phyloP scores from a whole-genome alignment of 495 filamentous ascomycete genomes.

The Aspergillus homomorphus region DNA sequence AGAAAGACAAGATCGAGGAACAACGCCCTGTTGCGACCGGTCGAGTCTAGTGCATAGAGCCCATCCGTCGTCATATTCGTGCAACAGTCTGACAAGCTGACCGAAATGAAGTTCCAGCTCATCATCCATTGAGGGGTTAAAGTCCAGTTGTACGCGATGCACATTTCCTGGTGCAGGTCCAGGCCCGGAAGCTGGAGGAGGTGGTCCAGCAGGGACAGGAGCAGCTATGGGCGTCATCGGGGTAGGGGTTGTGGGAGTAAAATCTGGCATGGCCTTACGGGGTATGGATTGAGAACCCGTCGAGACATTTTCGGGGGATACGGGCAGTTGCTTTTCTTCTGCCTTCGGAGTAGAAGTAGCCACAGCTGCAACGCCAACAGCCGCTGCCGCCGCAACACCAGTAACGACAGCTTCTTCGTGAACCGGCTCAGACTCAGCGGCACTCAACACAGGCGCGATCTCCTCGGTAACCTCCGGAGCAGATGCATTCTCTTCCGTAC shows the following conservation, averaged over 20 bases:
- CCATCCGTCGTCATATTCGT: slow-evolving; percentile 99
- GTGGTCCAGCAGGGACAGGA: slow-evolving; percentile 29
- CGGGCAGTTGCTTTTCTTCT: slow-evolving; percentile 34
- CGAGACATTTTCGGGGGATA: slow-evolving; percentile 17
- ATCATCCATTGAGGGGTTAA: slow-evolving; percentile 87
- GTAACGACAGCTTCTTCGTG: background rate
- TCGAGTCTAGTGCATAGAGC: slow-evolving; percentile 90
- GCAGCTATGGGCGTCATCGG: slow-evolving; percentile 37
- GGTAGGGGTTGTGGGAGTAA: slow-evolving; percentile 33
- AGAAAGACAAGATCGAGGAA: slow-evolving; percentile 89
- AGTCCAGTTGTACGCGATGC: slow-evolving; percentile 93
- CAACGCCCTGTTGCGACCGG: slow-evolving; percentile 87
- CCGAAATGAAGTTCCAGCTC: slow-evolving; percentile 79
- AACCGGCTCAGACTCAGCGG: slow-evolving; percentile 21
- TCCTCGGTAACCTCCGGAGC: slow-evolving; percentile 6
- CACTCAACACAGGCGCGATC: slow-evolving; percentile 20
- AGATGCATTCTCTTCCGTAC: slow-evolving; percentile 12
- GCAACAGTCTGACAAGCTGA: slow-evolving; percentile 79
- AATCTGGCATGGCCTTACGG: background rate
- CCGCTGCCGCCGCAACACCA: slow-evolving; percentile 23
- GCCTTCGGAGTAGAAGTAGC: slow-evolving; percentile 32
- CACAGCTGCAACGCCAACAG: slow-evolving; percentile 41
- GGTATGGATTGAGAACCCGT: background rate
- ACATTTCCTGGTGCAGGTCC: slow-evolving; percentile 52
- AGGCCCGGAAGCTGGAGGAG: slow-evolving; percentile 33